These are phyloP conservation scores for Panicum hallii DNA, from an alignment of 202 grass and related monocot genomes.

Conservation along the genomic window DNA sequence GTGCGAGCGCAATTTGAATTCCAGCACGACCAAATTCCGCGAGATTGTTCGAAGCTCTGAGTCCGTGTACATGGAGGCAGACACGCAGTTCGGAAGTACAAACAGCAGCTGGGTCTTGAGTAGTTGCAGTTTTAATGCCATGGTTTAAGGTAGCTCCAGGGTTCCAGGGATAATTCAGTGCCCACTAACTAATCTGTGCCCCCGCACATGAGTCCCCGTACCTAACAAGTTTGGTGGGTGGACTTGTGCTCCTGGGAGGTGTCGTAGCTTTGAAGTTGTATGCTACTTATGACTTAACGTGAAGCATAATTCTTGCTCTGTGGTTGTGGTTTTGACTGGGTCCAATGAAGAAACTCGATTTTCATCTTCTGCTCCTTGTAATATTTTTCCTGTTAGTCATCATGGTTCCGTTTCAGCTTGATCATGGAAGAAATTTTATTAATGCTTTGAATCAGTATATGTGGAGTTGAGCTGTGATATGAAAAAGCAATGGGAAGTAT, in stretches of 20 bases:
- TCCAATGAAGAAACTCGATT: background rate
- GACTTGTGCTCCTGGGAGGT: background rate
- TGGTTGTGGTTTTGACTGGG: background rate
- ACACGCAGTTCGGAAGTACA: background rate
- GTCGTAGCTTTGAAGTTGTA: background rate
- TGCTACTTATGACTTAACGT: background rate
- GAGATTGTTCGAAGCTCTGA: background rate
- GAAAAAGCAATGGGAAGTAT: background rate
- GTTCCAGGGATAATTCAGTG: background rate
- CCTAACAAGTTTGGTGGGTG: constrained; percentile 31
- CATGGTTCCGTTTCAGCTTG: background rate
- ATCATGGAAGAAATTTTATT: background rate
- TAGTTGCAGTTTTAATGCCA: constrained; percentile 6
- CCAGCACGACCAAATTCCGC: background rate
- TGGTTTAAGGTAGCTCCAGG: constrained; percentile 42
- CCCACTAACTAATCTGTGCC: background rate
- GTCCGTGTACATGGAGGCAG: background rate
- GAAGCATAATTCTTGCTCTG: background rate
- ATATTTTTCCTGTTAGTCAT: background rate
- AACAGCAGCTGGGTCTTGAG: background rate
- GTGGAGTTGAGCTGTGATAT: constrained; percentile 1
- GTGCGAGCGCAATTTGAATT: background rate
- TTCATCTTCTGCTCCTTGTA: background rate
- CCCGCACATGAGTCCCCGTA: constrained; percentile 4
- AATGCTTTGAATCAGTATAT: background rate